A percentile compares a stretch with the other conserved stretches of the same genome.
These are phyloP conservation scores for Citrus medica DNA, from an alignment of 345 rosid genomes.

Conservation along the genomic window DNA sequence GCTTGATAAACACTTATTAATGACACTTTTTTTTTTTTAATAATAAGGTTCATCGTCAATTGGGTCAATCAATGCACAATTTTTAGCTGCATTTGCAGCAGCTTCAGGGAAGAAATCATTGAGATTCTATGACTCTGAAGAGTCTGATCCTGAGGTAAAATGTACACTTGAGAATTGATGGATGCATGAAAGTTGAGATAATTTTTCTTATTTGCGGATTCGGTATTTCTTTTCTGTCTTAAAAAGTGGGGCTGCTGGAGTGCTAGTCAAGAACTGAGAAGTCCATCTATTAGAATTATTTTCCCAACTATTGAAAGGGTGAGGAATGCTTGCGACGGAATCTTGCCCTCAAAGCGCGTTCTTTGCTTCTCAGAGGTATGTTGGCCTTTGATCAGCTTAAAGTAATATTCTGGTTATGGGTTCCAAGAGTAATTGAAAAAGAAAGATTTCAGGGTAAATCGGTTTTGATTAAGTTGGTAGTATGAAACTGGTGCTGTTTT, in stretches of 20 bases:
- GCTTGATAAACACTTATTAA: background rate
- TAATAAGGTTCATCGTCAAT: slow-evolving; percentile 70
- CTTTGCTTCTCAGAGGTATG: slow-evolving; percentile 93
- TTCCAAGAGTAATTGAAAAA: background rate
- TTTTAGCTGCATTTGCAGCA: slow-evolving; percentile 76
- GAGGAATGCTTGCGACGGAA: slow-evolving; percentile 56
- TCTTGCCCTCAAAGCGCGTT: slow-evolving; percentile 61
- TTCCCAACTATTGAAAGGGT: slow-evolving; percentile 87
- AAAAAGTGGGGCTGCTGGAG: slow-evolving; percentile 97
- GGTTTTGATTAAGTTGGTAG: background rate
- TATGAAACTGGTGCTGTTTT: background rate
- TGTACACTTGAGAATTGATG: background rate
- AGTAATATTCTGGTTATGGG: background rate
- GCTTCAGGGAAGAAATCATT: slow-evolving; percentile 75
- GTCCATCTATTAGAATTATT: slow-evolving; percentile 67
- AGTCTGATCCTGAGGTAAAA: slow-evolving; percentile 94
- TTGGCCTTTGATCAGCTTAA: background rate
- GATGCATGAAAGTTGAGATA: slow-evolving; percentile 10
- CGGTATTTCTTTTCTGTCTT: slow-evolving; percentile 13
- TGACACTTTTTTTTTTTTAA: background rate
- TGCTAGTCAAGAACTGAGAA: slow-evolving; percentile 69
- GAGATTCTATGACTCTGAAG: slow-evolving; percentile 62
- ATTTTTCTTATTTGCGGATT: background rate
- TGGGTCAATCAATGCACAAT: slow-evolving; percentile 69
- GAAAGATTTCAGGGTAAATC: background rate